Base-by-base conservation (phyloP, 140 eudicot species). In the Ambrosia hybrid region DNA sequence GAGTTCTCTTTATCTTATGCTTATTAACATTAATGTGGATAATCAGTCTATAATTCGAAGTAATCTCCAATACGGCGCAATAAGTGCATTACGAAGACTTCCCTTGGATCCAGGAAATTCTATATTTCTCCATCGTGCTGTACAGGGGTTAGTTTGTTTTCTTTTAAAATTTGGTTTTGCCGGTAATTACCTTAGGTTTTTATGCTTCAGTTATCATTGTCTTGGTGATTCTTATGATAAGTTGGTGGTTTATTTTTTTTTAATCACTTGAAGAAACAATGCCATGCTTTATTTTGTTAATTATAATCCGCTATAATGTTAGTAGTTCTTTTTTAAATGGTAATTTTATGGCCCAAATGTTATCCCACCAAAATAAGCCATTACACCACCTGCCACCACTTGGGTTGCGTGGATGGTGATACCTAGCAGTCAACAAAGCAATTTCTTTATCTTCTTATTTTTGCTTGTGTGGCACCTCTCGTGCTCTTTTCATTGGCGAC, bases 61-160 rank as follows among this genome's bases (percentile, higher is more conserved):
- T 79, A 92, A 92, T 87, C 86, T 92, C 66, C 98, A 92, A 87
- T 87, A 92, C 70, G 95, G 91, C 83, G 87, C 98, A 62, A 57
- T 92, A 43, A 92, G 98, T 87, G 96, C 98, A 62, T 80, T 92
- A 76, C 83, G 96, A 84, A 89, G 98, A 79, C 96, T 92, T 69
- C 98, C 98, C 66, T 67, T 89, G 76, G 98, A 92, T 83, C 98
- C 98, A 16, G 98, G 95, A 73, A 89, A 92, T 77, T 91, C 98
- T 21, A 87, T 81, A 78, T 92, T 92, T 78, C 86, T 89, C 57
- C 98, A 92, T 70, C 98, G 95, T 74, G 90, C 96, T 64, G 92
- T 78, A 33, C 96, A 92, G 72, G 96, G 98, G 98, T 92, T 68
- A 77, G 96, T 79, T 73, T 70, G 45, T 60, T 67, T 45, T 30